phyloP scores from a whole-genome alignment of 169 alveolate species.

The Perkinsus olseni region DNA sequence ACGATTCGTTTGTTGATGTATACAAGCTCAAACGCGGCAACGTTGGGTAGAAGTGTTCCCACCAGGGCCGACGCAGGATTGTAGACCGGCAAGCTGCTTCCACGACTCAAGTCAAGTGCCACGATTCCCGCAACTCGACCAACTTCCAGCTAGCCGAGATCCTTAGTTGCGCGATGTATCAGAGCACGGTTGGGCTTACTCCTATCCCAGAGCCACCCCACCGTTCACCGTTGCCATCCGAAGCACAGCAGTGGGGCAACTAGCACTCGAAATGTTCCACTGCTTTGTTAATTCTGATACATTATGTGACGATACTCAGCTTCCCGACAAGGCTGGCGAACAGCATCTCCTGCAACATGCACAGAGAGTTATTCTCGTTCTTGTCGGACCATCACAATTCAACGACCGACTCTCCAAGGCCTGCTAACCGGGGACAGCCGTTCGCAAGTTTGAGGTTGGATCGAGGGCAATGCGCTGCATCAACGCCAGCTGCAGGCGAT shows the following conservation, averaged over 20 bases:
- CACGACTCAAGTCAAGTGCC: neutral
- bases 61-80: conserved; percentile 15
- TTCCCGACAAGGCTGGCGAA: conserved; percentile 12
- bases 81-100: neutral
- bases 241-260: conserved; percentile 9
- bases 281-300: too few species aligned
- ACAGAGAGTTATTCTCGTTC: conserved; percentile 16
- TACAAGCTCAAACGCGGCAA: neutral
- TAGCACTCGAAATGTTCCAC: neutral
- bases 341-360: conserved; percentile 1
- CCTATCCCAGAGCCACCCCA: conserved; percentile 9
- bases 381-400: neutral
- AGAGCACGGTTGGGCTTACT: neutral
- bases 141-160: neutral
- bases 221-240: conserved; percentile 12
- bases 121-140: conserved; percentile 11
- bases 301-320: too few species aligned
- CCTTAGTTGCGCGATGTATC: neutral
- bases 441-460: conserved; percentile 10
- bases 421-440: neutral
- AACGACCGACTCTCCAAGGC: neutral
- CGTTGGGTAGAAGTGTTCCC: neutral
- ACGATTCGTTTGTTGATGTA: neutral
- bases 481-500: too few species aligned
- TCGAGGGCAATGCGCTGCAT: conserved; percentile 16